Conservation (phyloP, 1,284 basidiomycete genomes). For the Cronartium ribicola region DNA sequence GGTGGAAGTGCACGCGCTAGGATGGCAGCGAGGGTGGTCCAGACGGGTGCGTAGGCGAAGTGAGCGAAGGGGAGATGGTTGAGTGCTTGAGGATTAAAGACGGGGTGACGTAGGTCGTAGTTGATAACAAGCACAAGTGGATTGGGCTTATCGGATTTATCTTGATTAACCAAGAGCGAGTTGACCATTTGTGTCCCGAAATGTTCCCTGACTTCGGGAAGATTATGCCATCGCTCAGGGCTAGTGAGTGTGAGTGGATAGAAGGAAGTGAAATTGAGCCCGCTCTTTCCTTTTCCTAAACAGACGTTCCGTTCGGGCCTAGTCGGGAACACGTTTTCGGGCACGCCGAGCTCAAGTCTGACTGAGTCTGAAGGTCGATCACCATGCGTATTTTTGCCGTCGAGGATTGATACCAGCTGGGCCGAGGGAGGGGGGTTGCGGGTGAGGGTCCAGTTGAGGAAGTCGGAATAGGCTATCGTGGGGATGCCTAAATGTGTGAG, state of each 20-base stretch:
- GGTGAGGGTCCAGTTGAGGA: constrained; percentile 45
- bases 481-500: constrained; percentile 47
- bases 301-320: constrained; percentile 48
- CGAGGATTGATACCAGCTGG: constrained; percentile 46
- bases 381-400: constrained; percentile 40
- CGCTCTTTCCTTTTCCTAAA: constrained; percentile 44
- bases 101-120: constrained; percentile 49
- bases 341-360: constrained; percentile 47
- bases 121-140: constrained; percentile 50
- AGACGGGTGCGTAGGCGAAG: constrained; percentile 47
- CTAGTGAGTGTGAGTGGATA: constrained; percentile 47
- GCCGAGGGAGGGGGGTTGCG: constrained; percentile 45
- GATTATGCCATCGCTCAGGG: constrained; percentile 44
- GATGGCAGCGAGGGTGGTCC: constrained; percentile 45
- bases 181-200: constrained; percentile 48
- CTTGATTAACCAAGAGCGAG: constrained; percentile 27
- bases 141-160: constrained; percentile 8
- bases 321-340: constrained; percentile 44
- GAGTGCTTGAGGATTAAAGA: constrained; percentile 43
- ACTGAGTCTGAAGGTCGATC: constrained; percentile 42
- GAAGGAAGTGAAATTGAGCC: constrained; percentile 46
- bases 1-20: constrained; percentile 44
- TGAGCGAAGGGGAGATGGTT: constrained; percentile 45
- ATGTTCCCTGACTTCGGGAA: constrained; percentile 39
- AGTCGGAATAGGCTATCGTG: constrained; percentile 46